Evolutionary conservation across 164 flowering plant species (phyloP).

Genomic region (Annona cherimola): DNA sequence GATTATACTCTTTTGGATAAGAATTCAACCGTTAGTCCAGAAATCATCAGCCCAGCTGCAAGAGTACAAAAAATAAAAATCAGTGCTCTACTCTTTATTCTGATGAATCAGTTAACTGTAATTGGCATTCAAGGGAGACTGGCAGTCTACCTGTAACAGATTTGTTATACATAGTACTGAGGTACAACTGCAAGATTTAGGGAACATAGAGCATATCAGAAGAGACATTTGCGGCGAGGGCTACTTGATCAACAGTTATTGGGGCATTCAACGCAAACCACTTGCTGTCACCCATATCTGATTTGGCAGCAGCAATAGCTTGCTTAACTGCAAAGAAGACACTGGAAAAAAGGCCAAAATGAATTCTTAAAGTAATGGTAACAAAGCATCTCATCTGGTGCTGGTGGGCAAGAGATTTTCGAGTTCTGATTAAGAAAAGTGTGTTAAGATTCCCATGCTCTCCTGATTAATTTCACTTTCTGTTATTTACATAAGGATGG

Average conservation of each 20-base stretch:
- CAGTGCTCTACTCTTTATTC: neutral
- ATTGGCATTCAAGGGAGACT: neutral
- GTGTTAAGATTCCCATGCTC: no score
- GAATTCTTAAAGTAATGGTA: no score
- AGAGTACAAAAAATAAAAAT: neutral
- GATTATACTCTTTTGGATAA: no score
- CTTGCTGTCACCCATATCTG: constrained; percentile 7
- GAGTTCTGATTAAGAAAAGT: neutral
- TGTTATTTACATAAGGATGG: no score
- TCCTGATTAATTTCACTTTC: neutral
- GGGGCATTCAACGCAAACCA: constrained; percentile 10
- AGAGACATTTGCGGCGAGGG: constrained; percentile 6
- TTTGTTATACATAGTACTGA: neutral
- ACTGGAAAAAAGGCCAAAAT: neutral
- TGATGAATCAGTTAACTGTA: neutral
- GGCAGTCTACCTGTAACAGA: neutral
- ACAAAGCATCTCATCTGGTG: neutral
- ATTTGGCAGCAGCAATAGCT: constrained; percentile 9
- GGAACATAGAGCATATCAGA: constrained; percentile 3
- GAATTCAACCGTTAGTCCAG: no score
- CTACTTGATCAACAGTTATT: constrained; percentile 3
- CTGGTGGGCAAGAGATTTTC: neutral
- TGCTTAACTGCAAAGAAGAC: constrained; percentile 10
- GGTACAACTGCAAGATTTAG: neutral
- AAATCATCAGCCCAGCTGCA: neutral